Conservation (phyloP, 2,329 filamentous ascomycete genomes). For the Blumeria hordei region DNA sequence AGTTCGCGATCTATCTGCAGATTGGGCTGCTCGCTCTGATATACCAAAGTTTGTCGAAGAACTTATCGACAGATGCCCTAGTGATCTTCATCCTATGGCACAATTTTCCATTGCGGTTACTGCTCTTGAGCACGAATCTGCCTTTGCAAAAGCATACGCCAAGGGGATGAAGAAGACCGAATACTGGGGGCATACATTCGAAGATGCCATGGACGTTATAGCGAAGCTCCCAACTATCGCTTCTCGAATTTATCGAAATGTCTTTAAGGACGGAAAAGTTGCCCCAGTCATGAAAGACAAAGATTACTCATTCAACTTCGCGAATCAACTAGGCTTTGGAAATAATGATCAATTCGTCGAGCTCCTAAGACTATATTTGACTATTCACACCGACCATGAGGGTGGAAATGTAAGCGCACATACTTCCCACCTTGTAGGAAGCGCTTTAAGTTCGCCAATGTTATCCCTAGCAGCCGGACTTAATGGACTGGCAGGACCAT, state of each 20-base stretch:
- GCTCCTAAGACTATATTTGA: conserved; percentile 95
- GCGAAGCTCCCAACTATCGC: conserved; percentile 98
- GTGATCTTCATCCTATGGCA: conserved; percentile 97
- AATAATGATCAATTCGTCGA: conserved; percentile 93
- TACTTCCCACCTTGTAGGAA: conserved; percentile 95
- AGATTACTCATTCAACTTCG: conserved; percentile 98
- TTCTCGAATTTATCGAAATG: conserved; percentile 97
- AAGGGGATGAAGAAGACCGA: conserved; percentile 99
- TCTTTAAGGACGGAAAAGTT: conserved; percentile 99
- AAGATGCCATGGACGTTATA: conserved; percentile 99
- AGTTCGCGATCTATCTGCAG: conserved; percentile 90
- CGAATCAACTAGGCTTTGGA: conserved; percentile 95
- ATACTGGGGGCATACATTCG: conserved; percentile 98
- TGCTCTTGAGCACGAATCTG: conserved; percentile 93
- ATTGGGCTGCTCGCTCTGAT: conserved; percentile 95
- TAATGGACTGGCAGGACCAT: conserved; percentile 91
- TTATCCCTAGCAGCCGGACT: conserved; percentile 89
- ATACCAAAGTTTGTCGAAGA: conserved; percentile 97
- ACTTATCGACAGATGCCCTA: conserved; percentile 98
- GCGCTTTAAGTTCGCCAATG: conserved; percentile 89
- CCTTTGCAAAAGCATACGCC: conserved; percentile 95
- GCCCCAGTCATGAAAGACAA: conserved; percentile 90
- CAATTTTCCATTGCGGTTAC: conserved; percentile 97
- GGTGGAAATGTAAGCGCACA: conserved; percentile 97
- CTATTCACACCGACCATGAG: conserved; percentile 99